These are phyloP conservation scores for Phytophthora parvispora DNA, from an alignment of 352 stramenopile species.

Conservation along the genomic window DNA sequence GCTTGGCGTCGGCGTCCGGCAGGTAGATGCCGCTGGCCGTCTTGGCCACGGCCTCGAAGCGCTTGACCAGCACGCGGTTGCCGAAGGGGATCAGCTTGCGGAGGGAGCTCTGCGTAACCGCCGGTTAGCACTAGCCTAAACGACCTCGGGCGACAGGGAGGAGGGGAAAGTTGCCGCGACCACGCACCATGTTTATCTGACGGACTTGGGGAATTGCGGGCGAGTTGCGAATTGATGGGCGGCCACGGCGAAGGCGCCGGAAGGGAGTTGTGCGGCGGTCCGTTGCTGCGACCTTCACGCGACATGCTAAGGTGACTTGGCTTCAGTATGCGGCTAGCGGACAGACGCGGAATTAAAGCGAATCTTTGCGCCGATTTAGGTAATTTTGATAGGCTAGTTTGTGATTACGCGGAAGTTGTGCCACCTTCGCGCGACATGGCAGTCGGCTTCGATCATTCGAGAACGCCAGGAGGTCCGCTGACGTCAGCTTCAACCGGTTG, in stretches of 20 bases:
- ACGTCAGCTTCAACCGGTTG: conserved; percentile 17
- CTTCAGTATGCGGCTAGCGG: neutral
- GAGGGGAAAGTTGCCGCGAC: neutral
- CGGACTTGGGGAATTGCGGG: conserved; percentile 27
- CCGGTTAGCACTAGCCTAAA: neutral
- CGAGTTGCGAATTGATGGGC: conserved; percentile 37
- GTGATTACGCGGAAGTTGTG: neutral
- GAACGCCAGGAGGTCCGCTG: too few species aligned
- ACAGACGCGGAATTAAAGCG: neutral
- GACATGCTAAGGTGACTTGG: neutral
- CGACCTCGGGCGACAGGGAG: neutral
- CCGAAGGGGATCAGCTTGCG: conserved; percentile 95
- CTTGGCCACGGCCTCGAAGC: conserved; percentile 92
- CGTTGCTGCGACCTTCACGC: conserved; percentile 26
- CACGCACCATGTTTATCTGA: conserved; percentile 40
- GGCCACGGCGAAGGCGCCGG: neutral
- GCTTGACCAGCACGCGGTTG: conserved; percentile 96
- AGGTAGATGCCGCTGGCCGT: conserved; percentile 96
- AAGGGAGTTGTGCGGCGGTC: neutral
- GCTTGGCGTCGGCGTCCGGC: conserved; percentile 93
- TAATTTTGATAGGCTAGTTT: neutral
- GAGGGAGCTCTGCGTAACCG: conserved; percentile 57
- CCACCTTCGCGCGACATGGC: neutral
- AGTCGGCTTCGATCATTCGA: neutral
- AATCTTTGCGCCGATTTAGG: neutral